Percentiles rank a stretch among this genome's conserved stretches.
phyloP scores from a whole-genome alignment of 1,284 basidiomycete genomes.

The Xerocomus nothofagi region DNA sequence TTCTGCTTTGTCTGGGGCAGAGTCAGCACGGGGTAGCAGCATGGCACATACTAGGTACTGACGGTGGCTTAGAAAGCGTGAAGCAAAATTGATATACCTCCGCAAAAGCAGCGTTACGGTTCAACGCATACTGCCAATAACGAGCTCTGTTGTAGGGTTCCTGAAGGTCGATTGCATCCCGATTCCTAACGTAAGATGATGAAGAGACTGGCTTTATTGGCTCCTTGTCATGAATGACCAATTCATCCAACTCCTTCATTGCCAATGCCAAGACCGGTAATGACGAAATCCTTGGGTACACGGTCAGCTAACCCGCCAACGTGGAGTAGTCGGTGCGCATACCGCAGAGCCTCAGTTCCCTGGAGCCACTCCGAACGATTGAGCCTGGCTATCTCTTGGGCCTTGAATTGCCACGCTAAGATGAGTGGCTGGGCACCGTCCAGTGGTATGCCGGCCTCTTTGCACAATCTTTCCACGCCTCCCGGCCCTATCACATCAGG shows the following conservation, averaged over 20 bases:
- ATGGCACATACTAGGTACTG: slow-evolving; percentile 37
- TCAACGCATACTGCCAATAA: slow-evolving; percentile 50
- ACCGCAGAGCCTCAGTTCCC: slow-evolving; percentile 60
- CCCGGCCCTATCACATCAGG: slow-evolving; percentile 61
- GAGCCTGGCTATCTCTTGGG: slow-evolving; percentile 69
- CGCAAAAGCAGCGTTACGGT: slow-evolving; percentile 54
- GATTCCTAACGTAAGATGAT: slow-evolving; percentile 38
- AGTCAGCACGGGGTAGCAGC: slow-evolving; percentile 3
- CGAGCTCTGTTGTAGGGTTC: slow-evolving; percentile 56
- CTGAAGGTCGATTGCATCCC: slow-evolving; percentile 15
- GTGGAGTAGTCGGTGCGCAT: slow-evolving; percentile 23
- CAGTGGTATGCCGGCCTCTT: slow-evolving; percentile 61
- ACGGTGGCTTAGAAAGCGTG: slow-evolving; percentile 63
- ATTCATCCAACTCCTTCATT: slow-evolving; percentile 59
- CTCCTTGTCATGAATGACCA: slow-evolving; percentile 54
- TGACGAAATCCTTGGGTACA: slow-evolving; percentile 54
- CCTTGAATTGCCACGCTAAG: slow-evolving; percentile 68
- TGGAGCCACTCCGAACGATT: slow-evolving; percentile 65
- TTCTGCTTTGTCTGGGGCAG: slow-evolving; percentile 56
- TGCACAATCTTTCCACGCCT: slow-evolving; percentile 66
- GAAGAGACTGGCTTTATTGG: slow-evolving; percentile 25
- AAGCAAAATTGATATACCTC: slow-evolving; percentile 72
- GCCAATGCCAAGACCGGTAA: slow-evolving; percentile 48
- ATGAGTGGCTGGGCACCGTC: slow-evolving; percentile 70
- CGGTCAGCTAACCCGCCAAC: slow-evolving; percentile 10